Percentiles rank a stretch among this genome's conserved stretches.
Evolutionary conservation across 441 rosid genomes (phyloP).

Genomic region (Pelargonium cotyledonis): DNA sequence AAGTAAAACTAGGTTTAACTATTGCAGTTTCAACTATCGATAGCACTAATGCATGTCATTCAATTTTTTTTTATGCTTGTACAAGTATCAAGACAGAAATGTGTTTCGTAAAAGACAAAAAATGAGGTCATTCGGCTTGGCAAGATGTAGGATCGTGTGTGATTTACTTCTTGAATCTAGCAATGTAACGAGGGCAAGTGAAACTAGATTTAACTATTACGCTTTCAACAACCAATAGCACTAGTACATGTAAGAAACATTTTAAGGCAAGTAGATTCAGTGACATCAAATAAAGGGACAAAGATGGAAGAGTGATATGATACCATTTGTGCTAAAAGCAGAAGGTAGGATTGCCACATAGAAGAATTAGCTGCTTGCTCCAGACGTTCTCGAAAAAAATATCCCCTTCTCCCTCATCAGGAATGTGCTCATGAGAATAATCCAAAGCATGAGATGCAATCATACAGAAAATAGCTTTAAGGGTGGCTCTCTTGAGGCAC

Average conservation of each 20-base stretch:
- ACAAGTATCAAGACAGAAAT: no score
- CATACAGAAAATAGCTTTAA: conserved; percentile 31
- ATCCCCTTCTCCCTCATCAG: conserved; percentile 12
- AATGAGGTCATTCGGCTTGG: conserved; percentile 1
- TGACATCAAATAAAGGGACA: background rate
- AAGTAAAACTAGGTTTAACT: background rate
- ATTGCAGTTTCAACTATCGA: background rate
- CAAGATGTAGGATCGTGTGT: background rate
- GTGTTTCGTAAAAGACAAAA: background rate
- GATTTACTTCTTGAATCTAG: background rate
- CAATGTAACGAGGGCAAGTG: background rate
- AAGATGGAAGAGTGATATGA: background rate
- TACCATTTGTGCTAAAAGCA: conserved; percentile 3
- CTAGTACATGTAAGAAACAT: conserved; percentile 10
- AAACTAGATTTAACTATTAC: background rate
- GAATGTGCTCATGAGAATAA: conserved; percentile 27
- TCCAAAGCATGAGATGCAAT: conserved; percentile 38
- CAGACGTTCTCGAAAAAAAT: conserved; percentile 19
- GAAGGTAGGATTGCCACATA: conserved; percentile 20
- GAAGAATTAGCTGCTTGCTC: conserved; percentile 21
- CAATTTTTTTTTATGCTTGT: no score
- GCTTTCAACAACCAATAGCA: background rate
- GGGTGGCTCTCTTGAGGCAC: conserved; percentile 31
- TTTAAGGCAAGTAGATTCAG: conserved; percentile 28
- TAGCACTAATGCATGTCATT: background rate